Base-by-base conservation (phyloP, 1,284 basidiomycete species). In the Somion occarium region DNA sequence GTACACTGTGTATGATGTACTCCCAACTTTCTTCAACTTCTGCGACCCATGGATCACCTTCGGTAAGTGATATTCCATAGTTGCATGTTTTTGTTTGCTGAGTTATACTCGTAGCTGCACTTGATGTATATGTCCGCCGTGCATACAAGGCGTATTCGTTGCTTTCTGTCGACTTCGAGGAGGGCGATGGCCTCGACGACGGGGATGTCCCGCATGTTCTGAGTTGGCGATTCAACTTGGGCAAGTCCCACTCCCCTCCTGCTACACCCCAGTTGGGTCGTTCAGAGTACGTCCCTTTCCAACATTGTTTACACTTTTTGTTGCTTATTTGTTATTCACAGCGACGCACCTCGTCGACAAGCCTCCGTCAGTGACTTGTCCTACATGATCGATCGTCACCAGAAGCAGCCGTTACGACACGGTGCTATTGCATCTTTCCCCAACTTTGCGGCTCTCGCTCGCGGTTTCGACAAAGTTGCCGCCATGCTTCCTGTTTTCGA, bases 1-100 rank as follows among this genome's bases (percentile, higher is more conserved):
- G 53, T 97, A 95, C 74, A 96, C 93, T 20, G 95, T 99, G 26
- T 99, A 90, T 70, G 96, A 99, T 65, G 97, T 99, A 11, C 79
- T 99, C 52, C 92, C 94, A 15, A 82, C 91, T 12, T 99, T 99
- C 81, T 99, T 98, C 79, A 85, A 83, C 56, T 88, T 94, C 65
- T 68, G 78, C 27, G 93, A 98, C 61, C 80, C 85, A 46, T 87
- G 88, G 78, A 82, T 98, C 55, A 82, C 85, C 23, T 82, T 97
- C 44, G 86, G 89, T 90, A 54, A 46, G 81, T 67, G 11, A 38
- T n/a, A n/a, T n/a, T 34, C 48, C 44, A 18, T 47, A 25, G 22
- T 11, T 25, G 46, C 49, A 2, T 24, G 34, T 49, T 3, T 34
- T 30, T 46, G 38, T 44, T 53, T 24, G 51, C 23, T 54, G 4